A percentile compares a stretch with the other conserved stretches of the same genome.
phyloP scores from a whole-genome alignment of 1,284 basidiomycete species.

The Malassezia furfur region DNA sequence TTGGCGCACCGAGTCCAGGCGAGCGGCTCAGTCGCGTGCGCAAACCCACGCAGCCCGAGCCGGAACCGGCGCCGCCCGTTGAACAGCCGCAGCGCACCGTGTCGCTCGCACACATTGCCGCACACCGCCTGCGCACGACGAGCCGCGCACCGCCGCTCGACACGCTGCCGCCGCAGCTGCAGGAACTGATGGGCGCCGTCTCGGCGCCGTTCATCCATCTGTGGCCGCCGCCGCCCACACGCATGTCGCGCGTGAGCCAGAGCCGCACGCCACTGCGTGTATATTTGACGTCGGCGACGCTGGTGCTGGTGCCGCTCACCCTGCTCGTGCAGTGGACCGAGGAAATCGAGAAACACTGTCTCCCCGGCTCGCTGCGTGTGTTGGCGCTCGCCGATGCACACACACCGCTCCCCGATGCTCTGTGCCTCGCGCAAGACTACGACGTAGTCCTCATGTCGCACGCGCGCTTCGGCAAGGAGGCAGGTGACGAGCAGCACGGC shows the following conservation, averaged over 20 bases:
- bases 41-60: background rate
- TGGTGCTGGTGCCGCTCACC: slow-evolving; percentile 21
- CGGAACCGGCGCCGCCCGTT: background rate
- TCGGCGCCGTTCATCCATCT: slow-evolving; percentile 19
- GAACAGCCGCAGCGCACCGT: background rate
- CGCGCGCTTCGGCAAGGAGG: slow-evolving; percentile 20
- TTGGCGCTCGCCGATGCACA: slow-evolving; percentile 6
- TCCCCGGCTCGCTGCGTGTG: slow-evolving; percentile 12
- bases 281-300: slow-evolving; percentile 17
- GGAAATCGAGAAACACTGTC: slow-evolving; percentile 20
- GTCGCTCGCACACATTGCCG: slow-evolving; percentile 5
- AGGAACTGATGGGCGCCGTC: background rate
- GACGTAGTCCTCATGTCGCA: slow-evolving; percentile 21
- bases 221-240: slow-evolving; percentile 19
- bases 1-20: slow-evolving; percentile 13
- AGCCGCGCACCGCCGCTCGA: background rate
- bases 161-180: slow-evolving; percentile 9
- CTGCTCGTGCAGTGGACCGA: slow-evolving; percentile 19
- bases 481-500: slow-evolving; percentile 12
- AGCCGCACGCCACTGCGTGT: slow-evolving; percentile 14
- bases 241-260: slow-evolving; percentile 12
- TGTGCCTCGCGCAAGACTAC: slow-evolving; percentile 14
- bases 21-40: slow-evolving; percentile 12
- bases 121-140: slow-evolving; percentile 17
- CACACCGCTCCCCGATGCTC: slow-evolving; percentile 10